Percentiles rank a stretch among this genome's conserved stretches.
Evolutionary conservation across 345 rosid species (phyloP).

Genomic region (Gossypium arboreum): DNA sequence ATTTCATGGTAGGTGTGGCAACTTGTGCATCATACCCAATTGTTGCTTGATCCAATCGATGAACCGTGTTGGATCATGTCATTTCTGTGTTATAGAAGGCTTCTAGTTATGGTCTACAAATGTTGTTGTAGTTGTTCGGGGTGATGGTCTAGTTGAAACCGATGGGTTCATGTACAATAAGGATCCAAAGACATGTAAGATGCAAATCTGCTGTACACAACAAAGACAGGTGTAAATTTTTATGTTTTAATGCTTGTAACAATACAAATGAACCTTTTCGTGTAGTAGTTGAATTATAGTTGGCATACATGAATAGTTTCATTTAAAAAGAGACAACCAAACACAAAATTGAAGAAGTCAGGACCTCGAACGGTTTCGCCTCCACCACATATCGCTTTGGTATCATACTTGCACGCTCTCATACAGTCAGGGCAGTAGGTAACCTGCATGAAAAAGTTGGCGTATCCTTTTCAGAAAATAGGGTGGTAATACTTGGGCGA

Average conservation of each 20-base stretch:
- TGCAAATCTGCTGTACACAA: background rate
- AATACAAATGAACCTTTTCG: background rate
- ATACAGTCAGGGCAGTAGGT: conserved; percentile 93
- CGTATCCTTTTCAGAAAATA: background rate
- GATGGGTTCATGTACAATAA: conserved; percentile 16
- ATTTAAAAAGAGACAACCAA: conserved; percentile 77
- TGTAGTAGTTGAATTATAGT: conserved; percentile 30
- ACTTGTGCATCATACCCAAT: conserved; percentile 90
- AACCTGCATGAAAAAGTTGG: conserved; percentile 40
- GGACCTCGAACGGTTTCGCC: conserved; percentile 43
- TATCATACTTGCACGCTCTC: conserved; percentile 85
- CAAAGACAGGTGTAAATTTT: background rate
- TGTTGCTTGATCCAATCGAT: conserved; percentile 41
- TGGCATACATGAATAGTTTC: conserved; percentile 56
- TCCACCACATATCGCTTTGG: conserved; percentile 39
- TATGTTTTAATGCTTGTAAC: background rate
- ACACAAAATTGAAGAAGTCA: conserved; percentile 67
- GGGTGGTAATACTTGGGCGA: background rate
- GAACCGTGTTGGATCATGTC: background rate
- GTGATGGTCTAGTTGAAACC: background rate
- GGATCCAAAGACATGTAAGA: background rate
- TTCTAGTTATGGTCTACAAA: background rate
- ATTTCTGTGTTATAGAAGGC: background rate
- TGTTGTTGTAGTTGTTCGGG: background rate
- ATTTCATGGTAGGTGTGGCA: conserved; percentile 61